Conservation (phyloP, 2,329 filamentous ascomycete genomes). For the Stachybotrys chartarum region DNA sequence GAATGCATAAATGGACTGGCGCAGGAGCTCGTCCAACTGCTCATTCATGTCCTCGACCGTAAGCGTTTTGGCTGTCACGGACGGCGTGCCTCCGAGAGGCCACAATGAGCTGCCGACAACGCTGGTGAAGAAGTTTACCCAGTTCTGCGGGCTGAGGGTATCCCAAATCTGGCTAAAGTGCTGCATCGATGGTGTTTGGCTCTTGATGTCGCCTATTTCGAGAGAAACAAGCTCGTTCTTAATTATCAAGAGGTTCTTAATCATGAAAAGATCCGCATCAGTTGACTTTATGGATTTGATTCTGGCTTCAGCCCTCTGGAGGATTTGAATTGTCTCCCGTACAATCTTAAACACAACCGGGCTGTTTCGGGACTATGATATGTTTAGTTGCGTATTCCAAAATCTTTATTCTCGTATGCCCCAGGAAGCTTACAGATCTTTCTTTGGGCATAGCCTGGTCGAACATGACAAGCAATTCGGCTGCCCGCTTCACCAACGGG, state of each 20-base stretch:
- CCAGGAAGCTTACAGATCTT: constrained; percentile 42
- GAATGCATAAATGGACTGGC: constrained; percentile 56
- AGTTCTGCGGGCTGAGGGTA: constrained; percentile 49
- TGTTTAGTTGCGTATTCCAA: background rate
- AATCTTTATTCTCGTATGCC: background rate
- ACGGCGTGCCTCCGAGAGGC: constrained; percentile 25
- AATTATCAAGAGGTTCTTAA: constrained; percentile 88
- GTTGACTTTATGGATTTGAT: constrained; percentile 56
- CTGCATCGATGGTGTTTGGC: constrained; percentile 41
- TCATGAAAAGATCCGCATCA: constrained; percentile 84
- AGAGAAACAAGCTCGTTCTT: constrained; percentile 96
- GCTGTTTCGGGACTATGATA: constrained; percentile 35
- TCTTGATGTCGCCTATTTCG: constrained; percentile 70
- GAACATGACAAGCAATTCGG: constrained; percentile 54
- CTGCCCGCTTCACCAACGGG: constrained; percentile 49
- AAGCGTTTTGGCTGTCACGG: constrained; percentile 30
- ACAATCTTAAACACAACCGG: constrained; percentile 64
- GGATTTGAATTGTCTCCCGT: constrained; percentile 77
- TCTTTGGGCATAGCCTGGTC: constrained; percentile 59
- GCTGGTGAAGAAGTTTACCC: constrained; percentile 51
- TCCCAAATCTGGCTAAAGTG: constrained; percentile 62
- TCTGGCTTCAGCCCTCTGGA: constrained; percentile 67
- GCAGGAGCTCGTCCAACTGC: constrained; percentile 55
- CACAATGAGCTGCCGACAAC: constrained; percentile 37
- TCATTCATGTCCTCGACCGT: constrained; percentile 54